Percentiles rank a stretch among this genome's conserved stretches.
These are phyloP conservation scores for Trametes punicea DNA, from an alignment of 768 basidiomycete species.

Conservation along the genomic window DNA sequence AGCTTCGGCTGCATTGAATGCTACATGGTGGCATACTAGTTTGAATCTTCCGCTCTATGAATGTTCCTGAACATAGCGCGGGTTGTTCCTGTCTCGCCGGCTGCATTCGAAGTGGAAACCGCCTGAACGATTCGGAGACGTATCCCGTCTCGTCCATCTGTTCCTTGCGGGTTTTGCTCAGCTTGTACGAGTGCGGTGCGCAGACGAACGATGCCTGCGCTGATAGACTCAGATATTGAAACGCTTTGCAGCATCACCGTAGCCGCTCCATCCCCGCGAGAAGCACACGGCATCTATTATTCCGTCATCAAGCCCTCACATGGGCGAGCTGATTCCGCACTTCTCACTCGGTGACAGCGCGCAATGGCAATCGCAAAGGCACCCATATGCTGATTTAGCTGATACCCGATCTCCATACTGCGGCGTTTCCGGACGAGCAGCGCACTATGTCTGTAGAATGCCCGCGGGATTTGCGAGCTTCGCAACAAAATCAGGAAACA, in stretches of 20 bases:
- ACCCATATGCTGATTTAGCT: neutral
- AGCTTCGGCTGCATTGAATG: too few relatives aligned
- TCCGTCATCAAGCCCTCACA: slow-evolving; percentile 7
- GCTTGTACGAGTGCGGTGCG: too few relatives aligned
- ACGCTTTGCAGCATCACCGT: neutral
- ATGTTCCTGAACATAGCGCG: neutral
- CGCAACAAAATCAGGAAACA: neutral
- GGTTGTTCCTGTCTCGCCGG: neutral
- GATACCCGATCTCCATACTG: neutral
- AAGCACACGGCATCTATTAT: neutral
- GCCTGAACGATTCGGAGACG: neutral
- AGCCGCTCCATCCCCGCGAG: neutral
- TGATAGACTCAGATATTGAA: neutral
- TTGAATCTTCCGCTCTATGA: neutral
- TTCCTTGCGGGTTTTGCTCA: neutral
- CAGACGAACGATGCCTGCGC: too few relatives aligned
- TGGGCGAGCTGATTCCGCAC: slow-evolving; percentile 1
- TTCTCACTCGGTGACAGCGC: neutral
- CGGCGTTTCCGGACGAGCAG: neutral
- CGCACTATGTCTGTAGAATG: neutral
- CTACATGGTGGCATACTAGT: neutral
- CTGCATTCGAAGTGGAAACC: slow-evolving; percentile 8
- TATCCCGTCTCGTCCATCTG: neutral
- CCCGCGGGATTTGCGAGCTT: neutral
- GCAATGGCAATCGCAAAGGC: neutral